Evolutionary conservation across 345 rosid genomes (phyloP), one percentile per base, ranked within the genome.

Genomic region (Arabis alpina): DNA sequence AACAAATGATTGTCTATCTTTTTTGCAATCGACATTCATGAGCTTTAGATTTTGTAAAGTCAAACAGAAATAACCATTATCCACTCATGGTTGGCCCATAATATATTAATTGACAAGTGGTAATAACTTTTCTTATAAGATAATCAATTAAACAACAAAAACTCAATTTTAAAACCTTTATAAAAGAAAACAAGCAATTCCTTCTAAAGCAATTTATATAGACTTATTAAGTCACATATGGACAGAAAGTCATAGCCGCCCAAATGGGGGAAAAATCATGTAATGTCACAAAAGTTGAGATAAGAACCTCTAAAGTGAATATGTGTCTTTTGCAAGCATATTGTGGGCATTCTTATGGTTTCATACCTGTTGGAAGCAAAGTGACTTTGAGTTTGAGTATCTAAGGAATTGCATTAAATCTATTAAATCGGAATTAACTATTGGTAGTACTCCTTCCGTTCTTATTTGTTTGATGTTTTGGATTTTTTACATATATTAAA

Each of bases 231-330:
- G 73, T 58, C 73, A 59, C 42, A 23, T 41, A 59, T 60, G 67
- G 50, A 59, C 32, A 66, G 8, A 74, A 66, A 74, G 73, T 74
- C 63, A 34, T 16, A 43, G 57, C 78, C 78, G 78, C 27, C 78
- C 73, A 67, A 30, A 52, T 4, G 78, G 3, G 0, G 5, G 11
- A 58, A 36, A 34, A 19, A 10, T 7, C 12, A 56, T 47, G 44
- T 43, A 53, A 44, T 8, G 73, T 67, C 66, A 66, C 58, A 44
- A 75, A 68, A 68, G 78, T 68, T 30, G 41, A 49, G 66, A 74
- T 36, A 45, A 51, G 73, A 47, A 54, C 49, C 32, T 42, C 41
- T 52, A 66, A 58, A 42, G 62, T 53, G 52, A 4, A 57, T 57
- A 24, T 59, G 41, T 51, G 54, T 58, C 55, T 43, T 74, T 66